Evolutionary conservation across 257 asterid species (phyloP), one percentile per base, ranked within the genome.

Genomic region (Fraxinus americana): DNA sequence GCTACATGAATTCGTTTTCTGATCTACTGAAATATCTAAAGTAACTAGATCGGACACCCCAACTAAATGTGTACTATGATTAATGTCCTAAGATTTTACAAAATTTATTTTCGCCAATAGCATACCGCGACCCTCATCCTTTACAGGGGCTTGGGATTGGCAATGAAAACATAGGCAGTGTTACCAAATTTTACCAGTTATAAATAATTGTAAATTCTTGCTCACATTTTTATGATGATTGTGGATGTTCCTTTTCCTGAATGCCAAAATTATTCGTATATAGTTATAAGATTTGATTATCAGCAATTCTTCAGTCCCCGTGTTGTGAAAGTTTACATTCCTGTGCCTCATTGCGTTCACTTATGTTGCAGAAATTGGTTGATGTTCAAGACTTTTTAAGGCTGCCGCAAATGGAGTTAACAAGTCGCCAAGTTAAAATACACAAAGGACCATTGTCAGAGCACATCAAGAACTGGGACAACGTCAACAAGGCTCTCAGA

Each of bases 401-500:
- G 78, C 72, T 96, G 71, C 98, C 99, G 1, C 73, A 21, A 71
- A 87, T 85, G 94, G 83, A 82, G 61, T 82, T 96, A 80, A 85
- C 67, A 6, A 96, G 99, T 80, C 91, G 92, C 5, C 99, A 96
- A 76, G 92, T 96, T 3, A 96, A 96, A 90, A 96, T 96, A 86
- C 99, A 96, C 85, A 82, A 77, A 79, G 99, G 99, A 35, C 83
- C 92, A 29, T 75, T 93, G 67, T 78, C 86, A 2, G 88, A 88
- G 25, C 96, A 93, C 80, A 82, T 96, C 70, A 84, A 81, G 86
- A 96, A 96, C 69, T 96, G 99, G 99, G 92, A 84, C 0, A 93
- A 89, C 0, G 92, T 96, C 21, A 80, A 80, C 83, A 87, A 79
- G 85, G 83, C 85, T 71, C 91, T 96, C 29, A 80, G 68, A 39